Percentiles rank a stretch among this genome's conserved stretches.
phyloP scores from a whole-genome alignment of 352 stramenopile genomes.

The Phytopythium litorale region DNA sequence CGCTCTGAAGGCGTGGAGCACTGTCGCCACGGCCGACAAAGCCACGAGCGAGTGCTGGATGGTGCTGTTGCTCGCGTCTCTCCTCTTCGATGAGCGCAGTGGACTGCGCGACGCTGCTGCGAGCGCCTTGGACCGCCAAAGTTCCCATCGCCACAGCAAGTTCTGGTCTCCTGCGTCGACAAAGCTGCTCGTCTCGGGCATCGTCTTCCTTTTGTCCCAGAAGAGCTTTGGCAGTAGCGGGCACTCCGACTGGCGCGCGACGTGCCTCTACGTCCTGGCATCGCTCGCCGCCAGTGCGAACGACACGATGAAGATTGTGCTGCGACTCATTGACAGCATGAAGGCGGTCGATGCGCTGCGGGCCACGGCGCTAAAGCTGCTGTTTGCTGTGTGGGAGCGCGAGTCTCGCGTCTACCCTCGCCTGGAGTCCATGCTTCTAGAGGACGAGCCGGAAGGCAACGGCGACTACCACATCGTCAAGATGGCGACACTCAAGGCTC shows the following conservation, averaged over 20 bases:
- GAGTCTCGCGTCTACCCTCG: conserved; percentile 67
- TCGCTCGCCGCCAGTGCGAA: conserved; percentile 43
- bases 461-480: conserved; percentile 29
- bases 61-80: conserved; percentile 27
- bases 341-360: conserved; percentile 24
- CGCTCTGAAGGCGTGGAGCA: background rate
- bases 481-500: conserved; percentile 53
- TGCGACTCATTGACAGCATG: conserved; percentile 69
- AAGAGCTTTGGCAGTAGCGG: conserved; percentile 5
- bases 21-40: background rate
- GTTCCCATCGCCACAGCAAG: conserved; percentile 16
- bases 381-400: conserved; percentile 57
- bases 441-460: conserved; percentile 21
- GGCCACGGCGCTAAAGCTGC: conserved; percentile 45
- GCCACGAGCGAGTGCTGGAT: conserved; percentile 23
- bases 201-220: conserved; percentile 58
- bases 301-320: conserved; percentile 73
- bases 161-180: conserved; percentile 25
- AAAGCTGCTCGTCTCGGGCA: conserved; percentile 53
- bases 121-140: conserved; percentile 36
- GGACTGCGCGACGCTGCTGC: conserved; percentile 18
- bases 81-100: conserved; percentile 32
- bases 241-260: conserved; percentile 10
- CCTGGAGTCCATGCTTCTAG: conserved; percentile 44
- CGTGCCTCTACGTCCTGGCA: conserved; percentile 44